Base-by-base conservation (phyloP, 495 filamentous ascomycete species). In the Hypoxylon cercidicola region DNA sequence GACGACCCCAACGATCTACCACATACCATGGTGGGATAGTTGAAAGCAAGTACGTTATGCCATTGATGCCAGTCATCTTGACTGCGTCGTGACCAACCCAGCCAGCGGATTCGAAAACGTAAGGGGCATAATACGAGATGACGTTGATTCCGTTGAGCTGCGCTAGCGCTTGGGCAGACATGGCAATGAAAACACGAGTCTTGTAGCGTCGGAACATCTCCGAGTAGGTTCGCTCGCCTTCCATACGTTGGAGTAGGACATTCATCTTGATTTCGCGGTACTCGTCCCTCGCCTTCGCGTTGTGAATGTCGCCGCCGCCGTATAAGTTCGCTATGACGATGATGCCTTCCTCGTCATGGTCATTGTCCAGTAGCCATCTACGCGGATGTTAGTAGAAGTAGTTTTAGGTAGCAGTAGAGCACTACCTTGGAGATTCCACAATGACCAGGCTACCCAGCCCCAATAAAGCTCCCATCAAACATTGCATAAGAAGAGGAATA, bases 141-240 rank as follows among this genome's bases (percentile, higher is more conserved):
- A 99, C 96, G 78, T 99, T 99, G 77, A 99, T 99, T 44, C 95
- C 95, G 78, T 98, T 99, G 19, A 98, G 84, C 75, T 99, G 95
- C 15, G 95, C 96, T 52, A 99, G 84, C 1, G 90, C 91, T 72
- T 99, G 95, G 4, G 95, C 95, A 7, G 95, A 98, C 96, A 99
- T 99, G 75, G 95, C 95, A 77, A 99, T 98, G 71, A 98, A 89
- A 63, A 99, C 93, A 35, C 95, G 92, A 63, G 89, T 93, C 68
- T 83, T 83, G 79, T 99, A 99, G 39, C 95, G 88, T 55, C 81
- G 88, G 82, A 97, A 99, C 95, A 99, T 99, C 64, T 99, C 96
- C 9, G 75, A 64, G 72, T 98, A 99, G 0, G 92, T 88, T 64
- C 94, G 83, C 75, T 97, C 95, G 53, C 96, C 95, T 77, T 98